Evolutionary conservation across 2,329 filamentous ascomycete genomes (phyloP), one percentile per base, ranked within the genome.

Genomic region (Plectosphaerella sp.): DNA sequence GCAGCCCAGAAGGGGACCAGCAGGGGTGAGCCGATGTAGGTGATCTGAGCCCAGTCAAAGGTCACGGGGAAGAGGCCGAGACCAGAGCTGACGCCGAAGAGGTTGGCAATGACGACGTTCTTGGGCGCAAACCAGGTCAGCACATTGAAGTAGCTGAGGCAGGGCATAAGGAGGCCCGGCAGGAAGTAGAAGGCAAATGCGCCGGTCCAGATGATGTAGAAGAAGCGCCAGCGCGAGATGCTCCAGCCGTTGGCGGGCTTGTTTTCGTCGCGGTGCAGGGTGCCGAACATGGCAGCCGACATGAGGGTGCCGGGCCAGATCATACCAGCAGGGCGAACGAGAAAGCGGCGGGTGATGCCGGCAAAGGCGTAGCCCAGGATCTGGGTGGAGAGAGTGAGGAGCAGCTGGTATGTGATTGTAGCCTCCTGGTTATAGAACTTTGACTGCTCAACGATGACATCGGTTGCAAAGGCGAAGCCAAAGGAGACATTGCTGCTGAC

Each of bases 21-120:
- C 7, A 95, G 74, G 0, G 88, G 91, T 4, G 89, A 94, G 15
- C 91, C 91, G 60, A 95, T 94, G 63, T 93, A 87, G 1, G 91
- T 90, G 56, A 96, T 86, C 64, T 96, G 91, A 1, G 89, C 88
- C 91, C 91, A 96, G 71, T 96, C 91, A 62, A 96, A 95, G 0
- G 91, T 95, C 61, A 96, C 66, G 0, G 91, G 91, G 56, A 95
- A 91, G 35, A 96, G 72, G 1, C 90, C 90, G 14, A 96, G 78
- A 3, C 91, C 91, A 2, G 90, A 93, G n/a, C 84, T 81, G 15
- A 93, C 87, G 15, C 91, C 91, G 63, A 95, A 95, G 57, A 96
- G 73, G 66, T 95, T 95, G 28, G 91, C 87, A 45, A 95, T 74
- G 3, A 95, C 84, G n/a, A 94, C 87, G 59, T 87, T 95, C 58